phyloP scores from a whole-genome alignment of 495 filamentous ascomycete species.

The Lophiostoma macrostomum region DNA sequence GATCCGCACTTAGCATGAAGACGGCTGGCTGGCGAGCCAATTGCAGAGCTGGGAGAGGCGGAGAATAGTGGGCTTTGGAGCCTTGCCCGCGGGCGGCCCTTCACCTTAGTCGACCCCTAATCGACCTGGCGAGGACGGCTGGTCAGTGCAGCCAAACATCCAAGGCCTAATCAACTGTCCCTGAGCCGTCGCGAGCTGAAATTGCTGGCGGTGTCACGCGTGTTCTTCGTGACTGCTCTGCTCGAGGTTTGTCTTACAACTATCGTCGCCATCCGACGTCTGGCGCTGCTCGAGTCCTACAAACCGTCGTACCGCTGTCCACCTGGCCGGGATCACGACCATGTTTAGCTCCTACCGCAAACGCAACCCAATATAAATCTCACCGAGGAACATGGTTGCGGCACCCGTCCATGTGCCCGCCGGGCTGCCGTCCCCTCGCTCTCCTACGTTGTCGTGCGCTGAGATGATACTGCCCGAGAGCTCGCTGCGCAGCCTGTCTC shows the following conservation, averaged over 20 bases:
- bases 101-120: background rate
- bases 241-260: conserved; percentile 6
- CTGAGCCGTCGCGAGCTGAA: conserved; percentile 7
- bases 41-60: background rate
- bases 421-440: conserved; percentile 47
- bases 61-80: conserved; percentile 4
- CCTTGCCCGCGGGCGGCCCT: background rate
- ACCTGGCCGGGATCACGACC: conserved; percentile 1
- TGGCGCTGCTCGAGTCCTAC: background rate
- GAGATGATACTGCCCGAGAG: conserved; percentile 84
- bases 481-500: conserved; percentile 27
- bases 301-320: background rate
- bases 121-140: background rate
- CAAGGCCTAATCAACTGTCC: conserved; percentile 8
- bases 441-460: conserved; percentile 86
- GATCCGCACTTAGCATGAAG: conserved; percentile 7
- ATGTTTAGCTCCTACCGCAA: conserved; percentile 30
- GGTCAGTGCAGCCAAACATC: conserved; percentile 9
- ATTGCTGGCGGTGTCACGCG: conserved; percentile 11
- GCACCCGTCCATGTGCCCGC: conserved; percentile 11
- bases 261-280: background rate
- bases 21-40: background rate
- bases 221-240: background rate
- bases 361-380: conserved; percentile 26
- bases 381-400: conserved; percentile 9